These are phyloP conservation scores for Pterocarpus santalinus DNA, from an alignment of 306 rosid genomes.

Conservation along the genomic window DNA sequence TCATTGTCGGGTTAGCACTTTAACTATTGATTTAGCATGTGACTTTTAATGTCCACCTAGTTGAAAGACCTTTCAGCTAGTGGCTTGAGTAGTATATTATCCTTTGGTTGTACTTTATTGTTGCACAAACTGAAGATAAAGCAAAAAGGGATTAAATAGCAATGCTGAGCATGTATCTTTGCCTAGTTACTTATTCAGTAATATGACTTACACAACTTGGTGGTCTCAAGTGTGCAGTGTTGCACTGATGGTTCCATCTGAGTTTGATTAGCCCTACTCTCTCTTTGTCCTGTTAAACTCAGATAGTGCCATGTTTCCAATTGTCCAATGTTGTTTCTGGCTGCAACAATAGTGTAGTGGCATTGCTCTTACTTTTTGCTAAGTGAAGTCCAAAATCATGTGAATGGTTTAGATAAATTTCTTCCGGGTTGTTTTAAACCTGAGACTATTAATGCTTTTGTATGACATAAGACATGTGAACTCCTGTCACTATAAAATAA, in stretches of 20 bases:
- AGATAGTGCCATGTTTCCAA: not conserved
- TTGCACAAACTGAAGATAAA: constrained; percentile 14
- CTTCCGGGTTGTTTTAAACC: not conserved
- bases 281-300: constrained; percentile 6
- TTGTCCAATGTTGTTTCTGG: constrained; percentile 5
- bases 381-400: no score
- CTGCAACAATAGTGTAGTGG: constrained; percentile 6
- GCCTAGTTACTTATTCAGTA: not conserved
- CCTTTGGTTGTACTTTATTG: constrained; percentile 16
- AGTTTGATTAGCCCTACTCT: not conserved
- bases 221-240: not conserved
- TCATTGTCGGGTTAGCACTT: constrained; percentile 89
- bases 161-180: not conserved
- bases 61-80: constrained; percentile 8
- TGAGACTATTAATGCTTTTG: not conserved
- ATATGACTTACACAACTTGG: no score
- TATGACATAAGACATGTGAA: not conserved
- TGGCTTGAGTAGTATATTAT: not conserved
- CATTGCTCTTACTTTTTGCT: constrained; percentile 13
- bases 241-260: not conserved
- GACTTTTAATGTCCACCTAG: constrained; percentile 14
- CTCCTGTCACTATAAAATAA: not conserved
- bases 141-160: constrained; percentile 14
- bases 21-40: constrained; percentile 39
- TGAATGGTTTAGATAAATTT: not conserved